Percentiles rank a stretch among this genome's conserved stretches.
phyloP scores from a whole-genome alignment of 2,329 filamentous ascomycete genomes.

The Fusarium haematococcum region DNA sequence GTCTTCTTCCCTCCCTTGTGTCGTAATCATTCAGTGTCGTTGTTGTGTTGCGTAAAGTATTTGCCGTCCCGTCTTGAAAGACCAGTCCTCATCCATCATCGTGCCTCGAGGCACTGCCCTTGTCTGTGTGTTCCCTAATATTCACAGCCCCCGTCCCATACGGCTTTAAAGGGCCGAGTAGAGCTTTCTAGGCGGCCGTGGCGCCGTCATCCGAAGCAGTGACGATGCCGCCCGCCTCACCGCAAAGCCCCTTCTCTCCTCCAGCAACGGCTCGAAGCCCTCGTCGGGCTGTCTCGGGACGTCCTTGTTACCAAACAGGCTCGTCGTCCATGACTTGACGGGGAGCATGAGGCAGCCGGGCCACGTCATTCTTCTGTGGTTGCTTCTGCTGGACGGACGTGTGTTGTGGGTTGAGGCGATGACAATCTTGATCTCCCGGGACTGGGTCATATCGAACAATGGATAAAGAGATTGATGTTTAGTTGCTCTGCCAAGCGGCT shows the following conservation, averaged over 20 bases:
- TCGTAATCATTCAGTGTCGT: not conserved
- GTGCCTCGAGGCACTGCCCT: not conserved
- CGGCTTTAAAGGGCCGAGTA: conserved; percentile 41
- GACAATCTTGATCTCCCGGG: conserved; percentile 31
- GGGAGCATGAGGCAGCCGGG: conserved; percentile 24
- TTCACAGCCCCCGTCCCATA: not conserved
- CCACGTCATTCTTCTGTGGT: conserved; percentile 11
- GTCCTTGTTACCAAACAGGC: conserved; percentile 7
- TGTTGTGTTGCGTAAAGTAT: not conserved
- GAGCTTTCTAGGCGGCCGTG: conserved; percentile 52
- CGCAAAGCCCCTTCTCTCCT: conserved; percentile 21
- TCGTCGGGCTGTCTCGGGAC: conserved; percentile 17
- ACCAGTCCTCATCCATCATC: not conserved
- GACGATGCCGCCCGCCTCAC: conserved; percentile 57
- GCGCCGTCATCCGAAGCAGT: conserved; percentile 57
- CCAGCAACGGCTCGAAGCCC: conserved; percentile 40
- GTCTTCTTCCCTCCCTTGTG: not conserved
- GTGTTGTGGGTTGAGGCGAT: conserved; percentile 20
- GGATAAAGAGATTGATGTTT: not conserved
- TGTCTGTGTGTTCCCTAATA: not conserved
- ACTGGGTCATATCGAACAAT: conserved; percentile 18
- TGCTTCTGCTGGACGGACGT: not conserved
- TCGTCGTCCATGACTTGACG: conserved; percentile 24
- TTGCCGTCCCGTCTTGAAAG: not conserved
- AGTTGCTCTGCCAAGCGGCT: conserved; percentile 16